Evolutionary conservation across 306 rosid genomes (phyloP).

Genomic region (Fagus crenata): DNA sequence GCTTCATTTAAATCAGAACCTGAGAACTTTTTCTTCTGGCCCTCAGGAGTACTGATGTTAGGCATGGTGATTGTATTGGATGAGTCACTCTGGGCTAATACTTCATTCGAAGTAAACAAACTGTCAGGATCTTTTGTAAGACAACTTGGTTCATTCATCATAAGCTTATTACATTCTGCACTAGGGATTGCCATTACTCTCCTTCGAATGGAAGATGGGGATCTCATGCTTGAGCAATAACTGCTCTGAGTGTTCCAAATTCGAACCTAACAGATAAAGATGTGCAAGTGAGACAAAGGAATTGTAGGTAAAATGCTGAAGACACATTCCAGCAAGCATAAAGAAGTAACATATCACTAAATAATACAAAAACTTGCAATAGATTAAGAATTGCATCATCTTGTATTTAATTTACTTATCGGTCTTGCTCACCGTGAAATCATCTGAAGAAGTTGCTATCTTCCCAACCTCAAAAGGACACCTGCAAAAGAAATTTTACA

Average conservation of each 20-base stretch:
- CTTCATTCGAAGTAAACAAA: slow-evolving; percentile 26
- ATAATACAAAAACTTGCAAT: background rate
- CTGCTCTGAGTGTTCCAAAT: slow-evolving; percentile 57
- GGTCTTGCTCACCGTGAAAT: slow-evolving; percentile 63
- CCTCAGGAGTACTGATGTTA: slow-evolving; percentile 51
- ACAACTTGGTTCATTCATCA: slow-evolving; percentile 34
- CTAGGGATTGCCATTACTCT: slow-evolving; percentile 80
- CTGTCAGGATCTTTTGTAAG: slow-evolving; percentile 29
- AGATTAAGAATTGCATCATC: background rate
- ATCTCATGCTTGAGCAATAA: slow-evolving; percentile 30
- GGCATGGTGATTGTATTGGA: slow-evolving; percentile 45
- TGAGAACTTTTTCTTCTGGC: slow-evolving; percentile 39
- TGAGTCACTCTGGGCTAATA: slow-evolving; percentile 17
- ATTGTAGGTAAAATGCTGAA: slow-evolving; percentile 9
- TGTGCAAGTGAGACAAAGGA: background rate
- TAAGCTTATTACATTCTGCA: slow-evolving; percentile 48
- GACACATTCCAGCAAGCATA: slow-evolving; percentile 2
- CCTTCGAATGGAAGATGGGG: slow-evolving; percentile 60
- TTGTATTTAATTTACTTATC: background rate
- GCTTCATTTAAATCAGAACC: slow-evolving; percentile 34
- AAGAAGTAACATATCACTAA: background rate
- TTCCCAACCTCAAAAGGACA: slow-evolving; percentile 65
- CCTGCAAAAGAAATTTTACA: slow-evolving; percentile 44
- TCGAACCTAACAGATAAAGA: slow-evolving; percentile 54
- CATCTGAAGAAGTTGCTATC: slow-evolving; percentile 87